Evolutionary conservation across 306 rosid genomes (phyloP).

Genomic region (Fragaria iinumae): DNA sequence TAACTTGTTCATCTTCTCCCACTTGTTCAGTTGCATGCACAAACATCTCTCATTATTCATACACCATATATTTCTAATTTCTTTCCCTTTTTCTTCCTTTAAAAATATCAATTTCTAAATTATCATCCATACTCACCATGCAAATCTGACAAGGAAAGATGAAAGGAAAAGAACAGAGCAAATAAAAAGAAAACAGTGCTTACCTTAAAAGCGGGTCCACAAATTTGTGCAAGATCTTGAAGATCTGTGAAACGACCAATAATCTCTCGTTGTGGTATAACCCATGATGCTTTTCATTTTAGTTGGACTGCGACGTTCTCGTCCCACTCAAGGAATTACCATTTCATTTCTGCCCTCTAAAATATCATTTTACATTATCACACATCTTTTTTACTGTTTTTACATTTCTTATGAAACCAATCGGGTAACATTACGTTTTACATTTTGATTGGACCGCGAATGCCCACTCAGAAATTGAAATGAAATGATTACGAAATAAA

Average conservation of each 20-base stretch:
- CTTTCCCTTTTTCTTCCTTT: too few relatives aligned
- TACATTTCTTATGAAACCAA: too few relatives aligned
- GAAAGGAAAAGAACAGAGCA: not conserved
- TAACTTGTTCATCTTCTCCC: conserved; percentile 11
- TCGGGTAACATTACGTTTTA: too few relatives aligned
- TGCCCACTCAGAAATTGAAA: too few relatives aligned
- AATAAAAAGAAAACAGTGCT: not conserved
- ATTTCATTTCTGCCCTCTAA: not conserved
- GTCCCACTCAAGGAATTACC: not conserved
- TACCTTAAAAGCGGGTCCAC: conserved; percentile 12
- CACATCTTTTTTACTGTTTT: too few relatives aligned
- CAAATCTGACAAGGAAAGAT: conserved; percentile 11
- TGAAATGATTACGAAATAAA: too few relatives aligned
- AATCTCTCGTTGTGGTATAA: not conserved
- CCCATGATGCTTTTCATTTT: not conserved
- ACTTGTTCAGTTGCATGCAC: conserved; percentile 5
- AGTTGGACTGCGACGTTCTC: conserved; percentile 9
- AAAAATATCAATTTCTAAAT: not conserved
- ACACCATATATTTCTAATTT: not conserved
- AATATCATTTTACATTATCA: too few relatives aligned
- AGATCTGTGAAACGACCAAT: not conserved
- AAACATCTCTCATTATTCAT: not conserved
- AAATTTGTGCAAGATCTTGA: not conserved
- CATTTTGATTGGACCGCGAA: too few relatives aligned
- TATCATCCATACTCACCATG: conserved; percentile 11